A percentile compares a stretch with the other conserved stretches of the same genome.
Evolutionary conservation across 345 rosid species (phyloP).

Genomic region (Aquilaria malaccensis): DNA sequence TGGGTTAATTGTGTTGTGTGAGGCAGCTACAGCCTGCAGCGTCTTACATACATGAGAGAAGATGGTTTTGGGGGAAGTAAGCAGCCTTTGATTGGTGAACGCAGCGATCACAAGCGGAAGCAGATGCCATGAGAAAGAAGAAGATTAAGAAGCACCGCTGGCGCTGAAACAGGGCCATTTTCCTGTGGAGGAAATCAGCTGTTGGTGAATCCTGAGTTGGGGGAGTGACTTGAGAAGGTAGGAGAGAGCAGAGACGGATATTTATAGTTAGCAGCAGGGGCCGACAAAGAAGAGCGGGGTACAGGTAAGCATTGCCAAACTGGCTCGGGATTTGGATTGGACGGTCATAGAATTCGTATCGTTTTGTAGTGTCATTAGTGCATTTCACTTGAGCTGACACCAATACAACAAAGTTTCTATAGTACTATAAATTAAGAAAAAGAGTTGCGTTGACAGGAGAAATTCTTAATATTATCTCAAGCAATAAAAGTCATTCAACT

Average conservation of each 20-base stretch:
- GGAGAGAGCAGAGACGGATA: neutral
- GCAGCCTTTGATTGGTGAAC: conserved; percentile 62
- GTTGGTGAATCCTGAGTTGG: neutral
- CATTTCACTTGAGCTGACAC: too few relatives aligned
- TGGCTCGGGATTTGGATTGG: neutral
- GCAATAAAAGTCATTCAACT: too few relatives aligned
- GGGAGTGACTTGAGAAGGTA: conserved; percentile 1
- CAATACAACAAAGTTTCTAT: neutral
- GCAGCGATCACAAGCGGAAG: conserved; percentile 83
- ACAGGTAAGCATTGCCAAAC: conserved; percentile 35
- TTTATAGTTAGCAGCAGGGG: conserved; percentile 5
- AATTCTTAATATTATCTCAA: too few relatives aligned
- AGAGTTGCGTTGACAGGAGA: neutral
- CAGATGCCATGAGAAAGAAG: conserved; percentile 35
- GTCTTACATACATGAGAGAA: conserved; percentile 47
- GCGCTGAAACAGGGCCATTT: conserved; percentile 34
- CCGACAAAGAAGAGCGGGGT: conserved; percentile 18
- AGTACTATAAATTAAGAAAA: neutral
- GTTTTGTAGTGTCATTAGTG: neutral
- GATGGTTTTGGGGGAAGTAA: conserved; percentile 56
- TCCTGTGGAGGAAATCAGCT: neutral
- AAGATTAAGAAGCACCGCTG: conserved; percentile 14
- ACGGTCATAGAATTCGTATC: neutral
- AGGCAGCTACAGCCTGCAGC: too few relatives aligned
- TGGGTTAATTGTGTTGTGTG: too few relatives aligned